Evolutionary conservation across 257 asterid species (phyloP).

Genomic region (Penstemon davidsonii): DNA sequence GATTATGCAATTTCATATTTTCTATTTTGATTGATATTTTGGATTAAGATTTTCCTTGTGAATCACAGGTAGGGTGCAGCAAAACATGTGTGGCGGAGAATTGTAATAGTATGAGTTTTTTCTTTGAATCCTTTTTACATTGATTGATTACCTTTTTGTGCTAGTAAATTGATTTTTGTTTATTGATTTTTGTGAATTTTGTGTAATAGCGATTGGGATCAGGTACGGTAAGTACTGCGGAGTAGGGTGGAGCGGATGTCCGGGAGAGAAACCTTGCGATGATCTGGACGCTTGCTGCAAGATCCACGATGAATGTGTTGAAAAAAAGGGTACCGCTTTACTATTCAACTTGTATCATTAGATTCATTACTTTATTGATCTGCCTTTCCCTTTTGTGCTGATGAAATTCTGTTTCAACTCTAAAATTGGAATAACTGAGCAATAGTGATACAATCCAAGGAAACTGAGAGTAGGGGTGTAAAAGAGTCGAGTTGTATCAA

Average conservation of each 20-base stretch:
- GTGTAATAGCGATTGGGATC: constrained; percentile 61
- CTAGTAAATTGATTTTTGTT: not conserved
- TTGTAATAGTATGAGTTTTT: constrained; percentile 52
- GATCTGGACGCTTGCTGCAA: constrained; percentile 91
- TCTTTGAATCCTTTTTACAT: not conserved
- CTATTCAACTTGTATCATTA: too few species aligned
- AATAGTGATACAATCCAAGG: too few species aligned
- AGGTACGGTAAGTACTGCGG: constrained; percentile 95
- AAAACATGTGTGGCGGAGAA: constrained; percentile 67
- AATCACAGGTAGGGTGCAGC: constrained; percentile 61
- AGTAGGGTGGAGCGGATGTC: constrained; percentile 91
- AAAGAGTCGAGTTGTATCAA: too few species aligned
- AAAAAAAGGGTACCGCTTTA: constrained; percentile 51
- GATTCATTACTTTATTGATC: too few species aligned
- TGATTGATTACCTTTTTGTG: not conserved
- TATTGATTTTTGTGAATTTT: constrained; percentile 18
- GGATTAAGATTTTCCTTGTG: not conserved
- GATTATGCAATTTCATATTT: too few species aligned
- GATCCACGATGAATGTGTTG: constrained; percentile 86
- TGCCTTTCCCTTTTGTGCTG: too few species aligned
- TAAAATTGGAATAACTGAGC: too few species aligned
- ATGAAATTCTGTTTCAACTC: too few species aligned
- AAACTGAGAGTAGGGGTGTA: too few species aligned
- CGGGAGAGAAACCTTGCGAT: constrained; percentile 95
- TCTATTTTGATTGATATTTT: not conserved